Conservation (phyloP, 495 filamentous ascomycete genomes). For the Sabuloglossum arenarium region DNA sequence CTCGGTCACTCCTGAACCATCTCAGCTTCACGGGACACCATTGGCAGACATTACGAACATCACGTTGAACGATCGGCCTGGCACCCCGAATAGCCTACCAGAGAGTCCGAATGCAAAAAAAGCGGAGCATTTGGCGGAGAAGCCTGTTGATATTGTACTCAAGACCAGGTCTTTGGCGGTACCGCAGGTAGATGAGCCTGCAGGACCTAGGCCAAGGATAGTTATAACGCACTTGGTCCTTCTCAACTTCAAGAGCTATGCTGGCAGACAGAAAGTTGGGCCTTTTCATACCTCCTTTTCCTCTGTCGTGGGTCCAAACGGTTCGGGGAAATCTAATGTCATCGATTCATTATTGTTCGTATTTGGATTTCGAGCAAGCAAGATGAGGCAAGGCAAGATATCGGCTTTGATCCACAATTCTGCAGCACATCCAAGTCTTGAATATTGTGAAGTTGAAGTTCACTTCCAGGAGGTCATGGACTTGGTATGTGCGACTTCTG, state of each 20-base stretch:
- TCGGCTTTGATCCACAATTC: conserved; percentile 96
- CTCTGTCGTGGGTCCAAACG: conserved; percentile 95
- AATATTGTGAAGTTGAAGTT: conserved; percentile 85
- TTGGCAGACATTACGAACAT: conserved; percentile 59
- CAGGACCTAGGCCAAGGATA: conserved; percentile 58
- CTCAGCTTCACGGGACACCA: conserved; percentile 35
- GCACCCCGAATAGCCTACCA: conserved; percentile 17
- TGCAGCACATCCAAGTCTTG: conserved; percentile 60
- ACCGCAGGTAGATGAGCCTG: conserved; percentile 35
- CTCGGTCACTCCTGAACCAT: conserved; percentile 29
- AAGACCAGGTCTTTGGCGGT: conserved; percentile 56
- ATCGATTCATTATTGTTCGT: conserved; percentile 96
- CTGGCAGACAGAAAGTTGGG: conserved; percentile 82
- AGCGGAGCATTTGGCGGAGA: conserved; percentile 49
- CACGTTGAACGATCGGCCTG: conserved; percentile 39
- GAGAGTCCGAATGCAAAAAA: conserved; percentile 21
- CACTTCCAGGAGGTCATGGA: conserved; percentile 92
- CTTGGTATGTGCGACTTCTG: conserved; percentile 20
- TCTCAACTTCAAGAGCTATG: conserved; percentile 97
- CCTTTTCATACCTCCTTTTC: conserved; percentile 96
- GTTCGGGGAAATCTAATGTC: conserved; percentile 95
- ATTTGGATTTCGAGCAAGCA: conserved; percentile 94
- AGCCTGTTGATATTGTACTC: conserved; percentile 84
- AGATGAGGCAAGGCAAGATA: conserved; percentile 98
- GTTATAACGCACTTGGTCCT: conserved; percentile 82